These are phyloP conservation scores for Trichoderma pleuroti DNA, from an alignment of 2,329 filamentous ascomycete species.

Conservation along the genomic window DNA sequence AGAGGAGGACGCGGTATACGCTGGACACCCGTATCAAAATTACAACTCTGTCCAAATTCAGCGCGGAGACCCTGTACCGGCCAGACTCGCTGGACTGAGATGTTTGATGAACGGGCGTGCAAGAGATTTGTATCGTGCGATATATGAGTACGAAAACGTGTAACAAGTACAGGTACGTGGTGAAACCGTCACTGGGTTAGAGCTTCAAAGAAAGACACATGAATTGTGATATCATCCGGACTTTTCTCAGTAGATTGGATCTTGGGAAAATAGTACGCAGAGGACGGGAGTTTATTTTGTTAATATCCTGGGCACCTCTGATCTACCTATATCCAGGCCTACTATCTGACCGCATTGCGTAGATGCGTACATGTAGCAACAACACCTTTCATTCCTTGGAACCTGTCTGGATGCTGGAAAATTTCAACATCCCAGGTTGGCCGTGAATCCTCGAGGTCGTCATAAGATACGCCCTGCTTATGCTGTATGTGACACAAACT, in stretches of 20 bases:
- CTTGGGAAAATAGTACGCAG: not conserved
- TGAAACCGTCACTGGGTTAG: not conserved
- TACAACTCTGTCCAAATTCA: conserved; percentile 1
- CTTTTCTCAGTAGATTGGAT: not conserved
- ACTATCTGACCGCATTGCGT: not conserved
- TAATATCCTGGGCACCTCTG: no score
- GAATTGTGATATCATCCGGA: not conserved
- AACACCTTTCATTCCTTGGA: not conserved
- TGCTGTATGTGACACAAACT: not conserved
- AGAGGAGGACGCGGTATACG: not conserved
- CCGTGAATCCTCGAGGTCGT: not conserved
- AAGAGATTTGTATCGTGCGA: conserved; percentile 3
- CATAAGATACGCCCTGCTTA: not conserved
- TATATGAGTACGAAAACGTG: conserved; percentile 1
- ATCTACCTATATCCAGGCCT: not conserved
- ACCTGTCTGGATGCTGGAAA: not conserved
- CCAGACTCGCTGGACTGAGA: conserved; percentile 1
- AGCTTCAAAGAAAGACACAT: conserved; percentile 3
- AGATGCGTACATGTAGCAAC: not conserved
- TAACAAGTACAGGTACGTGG: not conserved
- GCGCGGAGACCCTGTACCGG: conserved; percentile 2
- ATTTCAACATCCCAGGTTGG: not conserved
- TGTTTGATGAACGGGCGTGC: not conserved
- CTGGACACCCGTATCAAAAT: not conserved
- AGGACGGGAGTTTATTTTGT: no score